A percentile compares a stretch with the other conserved stretches of the same genome.
phyloP scores from a whole-genome alignment of 345 rosid genomes.

The Citrus mangshanensis region DNA sequence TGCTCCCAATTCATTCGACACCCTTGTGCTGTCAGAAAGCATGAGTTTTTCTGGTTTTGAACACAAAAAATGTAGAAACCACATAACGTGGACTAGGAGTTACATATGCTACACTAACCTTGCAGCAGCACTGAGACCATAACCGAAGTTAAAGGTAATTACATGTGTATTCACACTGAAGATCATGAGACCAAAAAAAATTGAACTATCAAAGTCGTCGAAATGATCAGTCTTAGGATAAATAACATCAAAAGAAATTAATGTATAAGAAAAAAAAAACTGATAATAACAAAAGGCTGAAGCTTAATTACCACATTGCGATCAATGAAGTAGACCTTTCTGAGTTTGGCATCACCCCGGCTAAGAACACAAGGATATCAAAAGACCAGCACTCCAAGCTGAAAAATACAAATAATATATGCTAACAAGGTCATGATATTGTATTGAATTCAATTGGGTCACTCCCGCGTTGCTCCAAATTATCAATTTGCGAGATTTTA shows the following conservation, averaged over 20 bases:
- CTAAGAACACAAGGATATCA: slow-evolving; percentile 70
- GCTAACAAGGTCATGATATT: background rate
- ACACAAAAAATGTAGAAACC: background rate
- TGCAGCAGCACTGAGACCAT: slow-evolving; percentile 78
- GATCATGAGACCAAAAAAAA: background rate
- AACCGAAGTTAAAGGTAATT: slow-evolving; percentile 59
- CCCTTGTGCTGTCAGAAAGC: slow-evolving; percentile 56
- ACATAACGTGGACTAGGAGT: background rate
- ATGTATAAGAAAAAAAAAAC: no score
- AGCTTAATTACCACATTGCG: slow-evolving; percentile 57
- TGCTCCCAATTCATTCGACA: slow-evolving; percentile 79
- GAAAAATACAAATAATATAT: background rate
- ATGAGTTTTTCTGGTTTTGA: background rate
- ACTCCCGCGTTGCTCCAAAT: background rate
- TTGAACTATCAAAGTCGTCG: background rate
- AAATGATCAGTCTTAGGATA: background rate
- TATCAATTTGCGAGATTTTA: background rate
- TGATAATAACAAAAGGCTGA: background rate
- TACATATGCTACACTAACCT: slow-evolving; percentile 41
- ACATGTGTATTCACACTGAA: slow-evolving; percentile 58
- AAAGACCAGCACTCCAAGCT: slow-evolving; percentile 84
- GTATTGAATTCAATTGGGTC: background rate
- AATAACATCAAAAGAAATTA: background rate
- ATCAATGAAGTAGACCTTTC: slow-evolving; percentile 52
- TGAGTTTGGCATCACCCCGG: slow-evolving; percentile 66